A percentile compares a stretch with the other conserved stretches of the same genome.
Conservation (phyloP, 768 basidiomycete genomes). For the Dentipellis fragilis region DNA sequence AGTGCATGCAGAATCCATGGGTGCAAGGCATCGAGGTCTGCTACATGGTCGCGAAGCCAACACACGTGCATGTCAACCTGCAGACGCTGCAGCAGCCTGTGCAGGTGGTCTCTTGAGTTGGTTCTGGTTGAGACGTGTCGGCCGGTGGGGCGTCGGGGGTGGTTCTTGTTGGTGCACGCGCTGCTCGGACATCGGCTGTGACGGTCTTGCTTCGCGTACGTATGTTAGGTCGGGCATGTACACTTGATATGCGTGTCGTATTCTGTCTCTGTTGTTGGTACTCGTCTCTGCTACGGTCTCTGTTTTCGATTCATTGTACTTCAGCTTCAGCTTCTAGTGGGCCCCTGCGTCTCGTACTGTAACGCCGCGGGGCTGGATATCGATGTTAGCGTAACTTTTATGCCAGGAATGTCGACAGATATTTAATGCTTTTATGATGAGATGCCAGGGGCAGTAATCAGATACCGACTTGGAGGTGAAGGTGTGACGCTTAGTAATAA, state of each 20-base stretch:
- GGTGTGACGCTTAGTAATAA: too few relatives aligned
- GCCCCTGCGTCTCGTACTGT: background rate
- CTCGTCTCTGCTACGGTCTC: background rate
- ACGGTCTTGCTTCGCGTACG: background rate
- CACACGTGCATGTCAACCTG: conserved; percentile 54
- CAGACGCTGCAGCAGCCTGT: conserved; percentile 4
- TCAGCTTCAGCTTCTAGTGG: background rate
- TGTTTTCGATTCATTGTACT: background rate
- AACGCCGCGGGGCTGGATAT: background rate
- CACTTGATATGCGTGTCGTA: background rate
- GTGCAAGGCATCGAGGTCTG: conserved; percentile 77
- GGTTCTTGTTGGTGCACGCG: too few relatives aligned
- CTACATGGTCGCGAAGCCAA: conserved; percentile 49
- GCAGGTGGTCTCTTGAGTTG: background rate
- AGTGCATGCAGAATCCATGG: conserved; percentile 73
- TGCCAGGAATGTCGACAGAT: conserved; percentile 1
- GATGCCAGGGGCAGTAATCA: background rate
- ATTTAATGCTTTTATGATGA: background rate
- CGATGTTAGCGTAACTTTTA: background rate
- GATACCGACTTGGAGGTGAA: too few relatives aligned
- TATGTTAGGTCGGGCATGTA: background rate
- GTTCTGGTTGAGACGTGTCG: background rate
- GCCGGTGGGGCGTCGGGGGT: too few relatives aligned
- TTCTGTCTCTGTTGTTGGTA: background rate
- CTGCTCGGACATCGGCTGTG: too few relatives aligned